A percentile compares a stretch with the other conserved stretches of the same genome.
phyloP scores from a whole-genome alignment of 2,329 filamentous ascomycete genomes.

The Teratosphaeria epicoccoides region DNA sequence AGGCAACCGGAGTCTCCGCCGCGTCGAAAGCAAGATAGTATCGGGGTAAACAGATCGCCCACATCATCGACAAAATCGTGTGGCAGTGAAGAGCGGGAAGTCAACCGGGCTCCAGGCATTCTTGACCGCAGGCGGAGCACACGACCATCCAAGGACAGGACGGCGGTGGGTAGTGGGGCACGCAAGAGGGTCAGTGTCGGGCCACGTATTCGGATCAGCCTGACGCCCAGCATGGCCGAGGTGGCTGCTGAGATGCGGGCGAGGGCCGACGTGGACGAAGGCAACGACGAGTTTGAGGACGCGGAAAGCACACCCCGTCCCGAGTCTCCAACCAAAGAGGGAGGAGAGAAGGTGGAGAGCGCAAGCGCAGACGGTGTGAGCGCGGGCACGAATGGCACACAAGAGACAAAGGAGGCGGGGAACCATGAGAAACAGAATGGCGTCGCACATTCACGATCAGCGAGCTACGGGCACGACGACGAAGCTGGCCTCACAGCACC shows the following conservation, averaged over 20 bases:
- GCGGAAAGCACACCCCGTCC: slow-evolving; percentile 42
- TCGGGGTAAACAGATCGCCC: neutral
- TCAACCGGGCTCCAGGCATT: slow-evolving; percentile 22
- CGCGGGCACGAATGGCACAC: slow-evolving; percentile 10
- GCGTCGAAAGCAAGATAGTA: neutral
- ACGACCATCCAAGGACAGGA: slow-evolving; percentile 7
- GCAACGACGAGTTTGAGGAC: slow-evolving; percentile 59
- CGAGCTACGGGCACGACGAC: neutral
- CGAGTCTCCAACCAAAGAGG: slow-evolving; percentile 8
- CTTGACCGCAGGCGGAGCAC: slow-evolving; percentile 17
- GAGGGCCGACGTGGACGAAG: slow-evolving; percentile 13
- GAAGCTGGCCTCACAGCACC: neutral
- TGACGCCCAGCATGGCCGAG: slow-evolving; percentile 13
- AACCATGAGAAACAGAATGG: neutral
- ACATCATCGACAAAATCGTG: neutral
- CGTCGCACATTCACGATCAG: neutral
- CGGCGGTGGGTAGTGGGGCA: slow-evolving; percentile 3
- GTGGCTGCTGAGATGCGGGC: slow-evolving; percentile 18
- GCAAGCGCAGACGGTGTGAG: neutral
- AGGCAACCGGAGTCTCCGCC: neutral
- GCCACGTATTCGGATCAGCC: slow-evolving; percentile 8
- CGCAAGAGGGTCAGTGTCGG: slow-evolving; percentile 10
- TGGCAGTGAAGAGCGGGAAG: neutral
- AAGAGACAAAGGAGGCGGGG: slow-evolving; percentile 2
- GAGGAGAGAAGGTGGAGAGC: slow-evolving; percentile 8